Base-by-base conservation (phyloP, 306 rosid genomes). In the Inga laurina region DNA sequence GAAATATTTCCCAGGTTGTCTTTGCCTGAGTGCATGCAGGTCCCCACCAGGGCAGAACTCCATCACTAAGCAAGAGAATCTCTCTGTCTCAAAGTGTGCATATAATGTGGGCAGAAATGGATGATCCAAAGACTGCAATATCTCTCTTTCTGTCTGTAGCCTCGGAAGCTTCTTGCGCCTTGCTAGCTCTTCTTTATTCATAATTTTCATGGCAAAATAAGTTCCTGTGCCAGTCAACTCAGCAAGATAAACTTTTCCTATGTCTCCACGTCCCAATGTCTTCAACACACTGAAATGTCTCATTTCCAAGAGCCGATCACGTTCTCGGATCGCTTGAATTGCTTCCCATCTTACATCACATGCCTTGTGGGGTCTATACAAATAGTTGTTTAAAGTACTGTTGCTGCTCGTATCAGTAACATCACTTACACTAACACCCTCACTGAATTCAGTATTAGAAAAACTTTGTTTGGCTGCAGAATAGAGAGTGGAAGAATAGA, bases 11-110 rank as follows among this genome's bases (percentile, higher is more conserved):
- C 98, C 94, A 4, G 92, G 93, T 83, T 93, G 99, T 84, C 90
- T 86, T 88, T 96, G 99, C 82, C 99, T 83, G 81, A 93, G 94
- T 10, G 93, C 94, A 71, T 96, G 97, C 72, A 96, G 87, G 73
- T 96, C 99, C 67, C 99, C 99, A 34, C 98, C 99, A 2, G 99
- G 97, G 83, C 99, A 96, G 64, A 91, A 93, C 87, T 96, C 99
- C 98, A 96, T 93, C 13, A 93, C 92, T 90, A 96, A 87, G 89
- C 96, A 96, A 48, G 98, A 88, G 88, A 90, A 92, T 74, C 90
- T 89, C 14, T 92, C 94, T 1, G 97, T 92, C 86, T 93, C 99
- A 65, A 93, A 96, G 82, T 93, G 92, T 1, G 99, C 79, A 64
- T 96, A 93, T 74, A 96, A 86, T 32, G 99, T 89, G 8, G 99